Evolutionary conservation across 441 rosid genomes (phyloP).

Genomic region (Gossypium gossypioides): DNA sequence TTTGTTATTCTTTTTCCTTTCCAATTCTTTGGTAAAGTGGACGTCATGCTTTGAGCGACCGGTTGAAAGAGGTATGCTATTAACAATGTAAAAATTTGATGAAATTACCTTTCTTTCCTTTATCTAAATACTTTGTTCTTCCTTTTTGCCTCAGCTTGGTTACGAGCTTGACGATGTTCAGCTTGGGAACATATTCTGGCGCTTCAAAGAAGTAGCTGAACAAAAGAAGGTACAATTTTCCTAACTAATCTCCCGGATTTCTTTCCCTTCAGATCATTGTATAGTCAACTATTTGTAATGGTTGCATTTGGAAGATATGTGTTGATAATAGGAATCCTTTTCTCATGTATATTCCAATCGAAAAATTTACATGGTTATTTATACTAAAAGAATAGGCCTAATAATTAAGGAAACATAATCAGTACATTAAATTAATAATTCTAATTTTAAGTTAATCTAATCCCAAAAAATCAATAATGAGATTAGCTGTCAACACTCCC

Average conservation of each 20-base stretch:
- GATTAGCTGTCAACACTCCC: no score
- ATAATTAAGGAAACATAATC: no score
- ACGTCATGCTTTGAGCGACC: constrained; percentile 76
- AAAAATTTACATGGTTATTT: no score
- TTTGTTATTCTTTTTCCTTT: not conserved
- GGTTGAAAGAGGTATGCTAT: constrained; percentile 56
- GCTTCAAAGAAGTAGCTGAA: constrained; percentile 80
- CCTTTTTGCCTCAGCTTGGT: constrained; percentile 53
- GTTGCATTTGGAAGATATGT: not conserved
- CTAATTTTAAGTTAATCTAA: no score
- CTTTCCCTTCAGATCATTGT: not conserved
- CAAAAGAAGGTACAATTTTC: constrained; percentile 54
- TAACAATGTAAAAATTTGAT: not conserved
- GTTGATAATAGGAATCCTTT: no score
- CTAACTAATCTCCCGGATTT: not conserved
- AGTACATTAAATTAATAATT: no score
- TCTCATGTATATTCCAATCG: no score
- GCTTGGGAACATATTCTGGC: constrained; percentile 67
- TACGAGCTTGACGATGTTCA: constrained; percentile 68
- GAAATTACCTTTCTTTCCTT: not conserved
- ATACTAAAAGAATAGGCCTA: no score
- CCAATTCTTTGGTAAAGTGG: constrained; percentile 50
- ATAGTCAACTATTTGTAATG: not conserved
- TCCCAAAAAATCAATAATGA: no score
- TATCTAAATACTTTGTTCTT: constrained; percentile 9